phyloP scores from a whole-genome alignment of 805 yeast genomes.

The Wickerhamomyces hampshirensis region DNA sequence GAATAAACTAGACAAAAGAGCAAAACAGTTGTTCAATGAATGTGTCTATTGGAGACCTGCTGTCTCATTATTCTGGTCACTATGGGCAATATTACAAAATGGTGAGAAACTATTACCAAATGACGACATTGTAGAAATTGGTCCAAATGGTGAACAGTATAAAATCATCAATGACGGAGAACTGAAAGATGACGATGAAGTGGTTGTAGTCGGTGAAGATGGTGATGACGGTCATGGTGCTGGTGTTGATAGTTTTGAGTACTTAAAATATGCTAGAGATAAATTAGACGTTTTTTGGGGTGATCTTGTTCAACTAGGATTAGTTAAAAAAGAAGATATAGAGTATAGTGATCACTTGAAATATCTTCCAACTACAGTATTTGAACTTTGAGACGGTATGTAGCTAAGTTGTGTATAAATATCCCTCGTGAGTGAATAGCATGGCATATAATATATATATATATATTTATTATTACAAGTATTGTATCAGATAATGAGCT shows the following conservation, averaged over 20 bases:
- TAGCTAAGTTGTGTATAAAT: no score
- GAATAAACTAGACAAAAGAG: constrained; percentile 35
- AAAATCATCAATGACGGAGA: constrained; percentile 26
- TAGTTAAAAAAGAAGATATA: constrained; percentile 33
- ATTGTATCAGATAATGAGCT: no score
- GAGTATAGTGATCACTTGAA: constrained; percentile 34
- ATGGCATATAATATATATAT: no score
- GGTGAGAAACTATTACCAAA: constrained; percentile 29
- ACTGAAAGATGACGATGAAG: constrained; percentile 27
- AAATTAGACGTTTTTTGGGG: constrained; percentile 72
- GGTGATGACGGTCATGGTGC: constrained; percentile 19
- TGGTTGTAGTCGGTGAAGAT: constrained; percentile 24
- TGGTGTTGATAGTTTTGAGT: constrained; percentile 68
- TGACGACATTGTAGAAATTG: constrained; percentile 33
- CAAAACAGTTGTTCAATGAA: constrained; percentile 56
- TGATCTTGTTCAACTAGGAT: constrained; percentile 61
- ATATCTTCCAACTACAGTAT: constrained; percentile 21
- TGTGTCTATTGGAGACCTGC: constrained; percentile 75
- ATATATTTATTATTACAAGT: no score
- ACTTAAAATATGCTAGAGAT: constrained; percentile 67
- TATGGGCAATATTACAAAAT: constrained; percentile 90
- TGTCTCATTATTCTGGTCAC: constrained; percentile 74
- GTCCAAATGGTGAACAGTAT: constrained; percentile 53
- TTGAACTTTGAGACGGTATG: constrained; percentile 8
- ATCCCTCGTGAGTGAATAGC: no score